These are phyloP conservation scores for Chytridium lagenaria DNA, from an alignment of 371 early-diverging fungal species.

Conservation along the genomic window DNA sequence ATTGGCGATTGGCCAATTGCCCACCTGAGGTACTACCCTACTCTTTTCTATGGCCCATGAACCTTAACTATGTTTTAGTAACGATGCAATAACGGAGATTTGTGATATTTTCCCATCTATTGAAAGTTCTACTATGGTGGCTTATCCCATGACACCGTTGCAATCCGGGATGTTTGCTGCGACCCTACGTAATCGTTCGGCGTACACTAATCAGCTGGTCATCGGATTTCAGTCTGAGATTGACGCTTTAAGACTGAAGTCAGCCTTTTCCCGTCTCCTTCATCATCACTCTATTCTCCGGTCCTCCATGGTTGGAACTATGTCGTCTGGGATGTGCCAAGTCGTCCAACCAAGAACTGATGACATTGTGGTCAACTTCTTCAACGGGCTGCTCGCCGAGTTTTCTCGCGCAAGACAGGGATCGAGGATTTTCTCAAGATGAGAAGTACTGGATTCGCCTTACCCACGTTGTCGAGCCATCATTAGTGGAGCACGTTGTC, in stretches of 20 bases:
- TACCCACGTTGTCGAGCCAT: not conserved
- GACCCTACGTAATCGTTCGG: slow-evolving; percentile 27
- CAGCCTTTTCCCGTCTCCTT: slow-evolving; percentile 16
- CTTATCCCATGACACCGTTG: slow-evolving; percentile 25
- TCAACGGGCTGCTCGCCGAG: not conserved
- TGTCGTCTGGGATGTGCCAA: not conserved
- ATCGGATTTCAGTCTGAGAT: slow-evolving; percentile 15
- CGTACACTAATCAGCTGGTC: slow-evolving; percentile 29
- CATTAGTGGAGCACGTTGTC: slow-evolving; percentile 21
- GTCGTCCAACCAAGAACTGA: not conserved
- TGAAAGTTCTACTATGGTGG: not conserved
- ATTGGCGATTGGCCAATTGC: not conserved
- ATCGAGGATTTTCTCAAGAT: not conserved
- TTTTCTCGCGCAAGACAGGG: not conserved
- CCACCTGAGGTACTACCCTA: not conserved
- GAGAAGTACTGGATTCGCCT: not conserved
- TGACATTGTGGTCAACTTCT: not conserved
- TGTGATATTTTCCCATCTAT: not conserved
- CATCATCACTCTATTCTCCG: not conserved
- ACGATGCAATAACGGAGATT: not conserved
- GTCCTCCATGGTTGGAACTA: not conserved
- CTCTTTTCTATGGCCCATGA: not conserved
- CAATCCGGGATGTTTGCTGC: slow-evolving; percentile 35
- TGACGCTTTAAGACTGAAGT: not conserved
- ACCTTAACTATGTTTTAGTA: not conserved